These are phyloP conservation scores for Exophiala spinifera DNA, from an alignment of 2,329 filamentous ascomycete genomes.

Conservation along the genomic window DNA sequence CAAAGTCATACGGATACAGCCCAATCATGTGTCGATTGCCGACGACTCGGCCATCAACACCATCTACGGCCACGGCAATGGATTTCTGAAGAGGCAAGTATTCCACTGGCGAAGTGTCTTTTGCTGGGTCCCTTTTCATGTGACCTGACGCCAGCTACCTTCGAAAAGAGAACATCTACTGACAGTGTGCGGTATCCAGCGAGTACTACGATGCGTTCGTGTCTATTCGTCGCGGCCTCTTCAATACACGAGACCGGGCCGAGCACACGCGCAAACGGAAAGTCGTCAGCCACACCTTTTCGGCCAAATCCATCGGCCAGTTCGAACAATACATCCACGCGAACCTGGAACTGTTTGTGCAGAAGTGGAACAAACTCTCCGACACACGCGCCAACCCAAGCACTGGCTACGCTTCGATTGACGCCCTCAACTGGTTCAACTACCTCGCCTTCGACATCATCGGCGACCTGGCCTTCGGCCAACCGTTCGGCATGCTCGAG, in stretches of 20 bases:
- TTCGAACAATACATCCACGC: constrained; percentile 86
- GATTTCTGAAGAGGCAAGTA: constrained; percentile 66
- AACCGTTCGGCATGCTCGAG: constrained; percentile 78
- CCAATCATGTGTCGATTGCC: constrained; percentile 74
- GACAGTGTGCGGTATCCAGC: constrained; percentile 40
- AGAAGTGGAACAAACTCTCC: constrained; percentile 67
- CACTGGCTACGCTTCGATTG: constrained; percentile 60
- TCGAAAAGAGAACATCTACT: too few relatives aligned
- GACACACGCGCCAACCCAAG: constrained; percentile 42
- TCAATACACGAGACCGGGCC: constrained; percentile 78
- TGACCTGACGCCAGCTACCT: background rate
- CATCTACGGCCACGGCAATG: constrained; percentile 78
- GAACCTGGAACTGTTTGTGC: constrained; percentile 71
- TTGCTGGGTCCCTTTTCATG: background rate
- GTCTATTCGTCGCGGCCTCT: constrained; percentile 77
- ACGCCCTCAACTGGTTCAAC: constrained; percentile 79
- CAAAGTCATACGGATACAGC: constrained; percentile 77
- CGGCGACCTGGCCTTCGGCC: constrained; percentile 65
- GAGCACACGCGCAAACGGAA: constrained; percentile 89
- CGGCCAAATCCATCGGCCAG: constrained; percentile 72
- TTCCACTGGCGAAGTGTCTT: background rate
- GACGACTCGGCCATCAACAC: constrained; percentile 72
- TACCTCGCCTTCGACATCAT: constrained; percentile 61
- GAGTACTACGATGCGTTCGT: constrained; percentile 92
- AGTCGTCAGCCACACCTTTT: constrained; percentile 83